A percentile compares a stretch with the other conserved stretches of the same genome.
Evolutionary conservation across 495 filamentous ascomycete genomes (phyloP).

Genomic region (Daldinia concentrica): DNA sequence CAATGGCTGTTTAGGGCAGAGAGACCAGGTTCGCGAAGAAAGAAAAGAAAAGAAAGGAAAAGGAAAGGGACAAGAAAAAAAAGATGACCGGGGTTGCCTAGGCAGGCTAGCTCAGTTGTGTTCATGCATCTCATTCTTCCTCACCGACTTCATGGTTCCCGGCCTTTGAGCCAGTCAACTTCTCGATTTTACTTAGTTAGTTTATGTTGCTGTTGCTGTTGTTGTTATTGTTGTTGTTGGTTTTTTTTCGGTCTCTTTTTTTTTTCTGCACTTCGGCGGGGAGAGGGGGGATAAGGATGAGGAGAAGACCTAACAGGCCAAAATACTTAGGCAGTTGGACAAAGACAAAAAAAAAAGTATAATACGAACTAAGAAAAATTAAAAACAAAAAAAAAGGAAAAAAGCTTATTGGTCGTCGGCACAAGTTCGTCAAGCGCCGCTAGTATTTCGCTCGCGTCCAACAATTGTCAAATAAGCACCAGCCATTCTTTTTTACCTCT

Average conservation of each 20-base stretch:
- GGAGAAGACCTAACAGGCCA: neutral
- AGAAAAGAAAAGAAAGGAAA: too few relatives aligned
- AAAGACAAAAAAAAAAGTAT: neutral
- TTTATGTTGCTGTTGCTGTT: neutral
- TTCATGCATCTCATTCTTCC: conserved; percentile 67
- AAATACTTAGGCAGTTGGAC: neutral
- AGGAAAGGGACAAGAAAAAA: neutral
- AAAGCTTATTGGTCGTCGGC: neutral
- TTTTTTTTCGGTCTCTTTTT: neutral
- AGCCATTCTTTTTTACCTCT: conserved; percentile 28
- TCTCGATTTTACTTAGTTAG: conserved; percentile 16
- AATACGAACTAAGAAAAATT: neutral
- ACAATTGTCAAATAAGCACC: conserved; percentile 24
- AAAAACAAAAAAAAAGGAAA: neutral
- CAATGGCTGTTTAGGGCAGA: conserved; percentile 53
- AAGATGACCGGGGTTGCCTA: conserved; percentile 43
- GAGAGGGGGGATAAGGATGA: neutral
- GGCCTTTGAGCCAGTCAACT: conserved; percentile 56
- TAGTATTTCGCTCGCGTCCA: conserved; percentile 19
- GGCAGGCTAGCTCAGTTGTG: conserved; percentile 53
- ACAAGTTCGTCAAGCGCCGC: conserved; percentile 15
- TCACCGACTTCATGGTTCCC: conserved; percentile 69
- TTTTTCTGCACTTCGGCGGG: conserved; percentile 4
- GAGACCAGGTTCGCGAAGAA: conserved; percentile 48
- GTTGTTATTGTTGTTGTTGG: neutral